Evolutionary conservation across 768 basidiomycete genomes (phyloP), one percentile per base, ranked within the genome.

Genomic region (Clavulina sp.): DNA sequence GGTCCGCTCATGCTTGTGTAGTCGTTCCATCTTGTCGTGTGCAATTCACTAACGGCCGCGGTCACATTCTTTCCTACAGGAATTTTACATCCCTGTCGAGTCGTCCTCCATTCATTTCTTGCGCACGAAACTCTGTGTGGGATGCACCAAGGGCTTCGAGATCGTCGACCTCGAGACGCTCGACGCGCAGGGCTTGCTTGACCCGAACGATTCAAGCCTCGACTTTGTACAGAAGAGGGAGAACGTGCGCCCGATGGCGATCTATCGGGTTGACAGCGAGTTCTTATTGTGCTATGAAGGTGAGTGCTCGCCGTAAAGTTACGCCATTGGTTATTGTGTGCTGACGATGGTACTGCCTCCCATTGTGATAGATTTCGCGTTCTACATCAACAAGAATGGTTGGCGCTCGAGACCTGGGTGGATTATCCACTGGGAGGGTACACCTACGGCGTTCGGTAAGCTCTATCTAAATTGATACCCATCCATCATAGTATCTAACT

Each of bases 71-170:
- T 49, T 43, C 40, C 9, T 57, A 2, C 61, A 95, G 89, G 93
- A 97, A 64, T 97, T 99, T 68, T 99, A 97, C 62, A 96, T 99
- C 54, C 93, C 95, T 0, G 87, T 95, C 9, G 91, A 97, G 64
- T 93, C 89, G 48, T 87, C 80, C 52, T 96, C 92, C 9, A 84
- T 97, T 23, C 93, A 95, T 66, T 96, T 93, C 69, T 73, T 99
- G 57, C 95, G 93, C 71, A 95, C 93, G 44, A 85, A 84, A 68
- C 76, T 99, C 58, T 99, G 95, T 63, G 87, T 99, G 13, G 95
- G 93, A 1, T 93, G 91, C 62, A 86, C 92, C 6, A 84, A 87
- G 60, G 95, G 95, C 18, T 97, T 99, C 64, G 95, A 97, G 68
- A 96, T 99, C 57, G 88, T 99, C 56, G 95, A 99, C 64, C 74